Percentiles rank a stretch among this genome's conserved stretches.
Evolutionary conservation across 768 basidiomycete species (phyloP).

Genomic region (Leccinum incarnatum): DNA sequence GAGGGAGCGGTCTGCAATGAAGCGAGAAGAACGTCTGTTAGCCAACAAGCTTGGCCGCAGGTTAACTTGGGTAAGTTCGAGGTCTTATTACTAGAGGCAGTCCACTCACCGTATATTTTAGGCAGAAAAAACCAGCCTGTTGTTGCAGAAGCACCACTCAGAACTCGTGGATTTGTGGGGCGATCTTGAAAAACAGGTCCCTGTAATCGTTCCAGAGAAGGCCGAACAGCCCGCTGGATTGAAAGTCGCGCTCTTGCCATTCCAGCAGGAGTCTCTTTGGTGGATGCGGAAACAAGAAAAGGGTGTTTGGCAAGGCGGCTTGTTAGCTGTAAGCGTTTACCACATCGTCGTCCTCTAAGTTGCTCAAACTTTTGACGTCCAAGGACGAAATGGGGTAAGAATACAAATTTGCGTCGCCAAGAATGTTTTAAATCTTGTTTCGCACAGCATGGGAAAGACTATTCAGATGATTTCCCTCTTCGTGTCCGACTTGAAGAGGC

Average conservation of each 20-base stretch:
- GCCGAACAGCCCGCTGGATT: conserved; percentile 81
- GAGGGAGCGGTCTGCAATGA: conserved; percentile 30
- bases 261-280: conserved; percentile 90
- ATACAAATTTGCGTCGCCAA: not conserved
- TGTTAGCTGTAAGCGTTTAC: conserved; percentile 70
- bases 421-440: conserved; percentile 10
- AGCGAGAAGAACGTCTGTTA: conserved; percentile 50
- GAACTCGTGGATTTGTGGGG: conserved; percentile 88
- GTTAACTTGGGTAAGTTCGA: conserved; percentile 60
- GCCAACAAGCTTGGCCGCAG: conserved; percentile 63
- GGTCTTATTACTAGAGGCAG: conserved; percentile 7
- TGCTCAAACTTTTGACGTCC: conserved; percentile 8
- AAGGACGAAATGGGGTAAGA: conserved; percentile 91
- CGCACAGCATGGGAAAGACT: conserved; percentile 82
- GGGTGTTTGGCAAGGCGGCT: conserved; percentile 83
- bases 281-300: conserved; percentile 97
- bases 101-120: conserved; percentile 30
- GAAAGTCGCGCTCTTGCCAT: conserved; percentile 84
- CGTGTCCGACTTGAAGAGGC: conserved; percentile 70
- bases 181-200: conserved; percentile 64
- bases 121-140: conserved; percentile 70
- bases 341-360: not conserved
- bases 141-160: conserved; percentile 67
- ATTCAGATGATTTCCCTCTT: conserved; percentile 95
- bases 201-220: conserved; percentile 60